phyloP scores from a whole-genome alignment of 768 basidiomycete genomes.

The Russula sp. region DNA sequence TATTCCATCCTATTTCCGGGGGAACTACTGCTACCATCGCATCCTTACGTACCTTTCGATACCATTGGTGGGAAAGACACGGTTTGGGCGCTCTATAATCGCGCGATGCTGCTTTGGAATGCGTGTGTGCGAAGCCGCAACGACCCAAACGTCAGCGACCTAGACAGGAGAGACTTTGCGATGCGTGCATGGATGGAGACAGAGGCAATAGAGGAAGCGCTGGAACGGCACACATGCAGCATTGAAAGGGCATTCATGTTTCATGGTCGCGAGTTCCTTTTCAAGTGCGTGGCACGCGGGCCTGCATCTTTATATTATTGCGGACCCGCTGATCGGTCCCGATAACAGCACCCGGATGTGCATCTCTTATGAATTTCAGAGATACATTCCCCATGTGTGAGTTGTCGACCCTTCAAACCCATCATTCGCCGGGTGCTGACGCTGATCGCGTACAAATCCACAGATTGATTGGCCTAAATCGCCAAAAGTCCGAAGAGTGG shows the following conservation, averaged over 20 bases:
- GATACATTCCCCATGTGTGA: constrained; percentile 53
- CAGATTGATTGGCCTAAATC: constrained; percentile 29
- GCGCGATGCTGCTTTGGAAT: constrained; percentile 67
- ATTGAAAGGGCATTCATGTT: constrained; percentile 65
- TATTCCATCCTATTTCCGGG: constrained; percentile 71
- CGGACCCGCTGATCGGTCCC: constrained; percentile 14
- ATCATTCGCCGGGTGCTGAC: constrained; percentile 29
- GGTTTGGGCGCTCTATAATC: constrained; percentile 70
- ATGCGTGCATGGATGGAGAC: constrained; percentile 66
- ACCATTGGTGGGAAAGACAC: constrained; percentile 50
- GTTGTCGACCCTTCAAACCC: constrained; percentile 31
- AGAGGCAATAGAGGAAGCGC: constrained; percentile 55
- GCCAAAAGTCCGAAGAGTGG: constrained; percentile 61
- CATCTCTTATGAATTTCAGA: constrained; percentile 63
- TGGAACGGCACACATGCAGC: constrained; percentile 59
- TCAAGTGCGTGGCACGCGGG: constrained; percentile 49
- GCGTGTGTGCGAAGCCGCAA: constrained; percentile 57
- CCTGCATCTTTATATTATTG: constrained; percentile 6
- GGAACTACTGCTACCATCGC: constrained; percentile 44
- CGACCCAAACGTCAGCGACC: constrained; percentile 38
- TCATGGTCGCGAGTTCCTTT: constrained; percentile 66
- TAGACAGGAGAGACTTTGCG: constrained; percentile 56
- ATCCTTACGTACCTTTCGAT: constrained; percentile 26
- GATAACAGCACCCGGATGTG: constrained; percentile 56
- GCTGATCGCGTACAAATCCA: constrained; percentile 36